phyloP scores from a whole-genome alignment of 2,329 filamentous ascomycete species.

The Microdochium nivale region DNA sequence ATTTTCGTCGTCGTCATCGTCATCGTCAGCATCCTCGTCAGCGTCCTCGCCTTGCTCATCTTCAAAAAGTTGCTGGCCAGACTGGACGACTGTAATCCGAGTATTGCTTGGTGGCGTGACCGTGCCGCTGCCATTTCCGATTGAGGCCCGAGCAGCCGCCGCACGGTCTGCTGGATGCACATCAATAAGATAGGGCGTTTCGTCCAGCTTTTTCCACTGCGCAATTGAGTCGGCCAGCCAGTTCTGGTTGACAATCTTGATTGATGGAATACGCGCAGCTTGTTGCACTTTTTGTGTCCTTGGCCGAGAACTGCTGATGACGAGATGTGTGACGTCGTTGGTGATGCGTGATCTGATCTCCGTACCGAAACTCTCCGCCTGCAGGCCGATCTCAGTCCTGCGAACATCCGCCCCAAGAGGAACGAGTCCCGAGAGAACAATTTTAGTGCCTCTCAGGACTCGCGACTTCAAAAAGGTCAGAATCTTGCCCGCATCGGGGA shows the following conservation, averaged over 20 bases:
- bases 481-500: constrained; percentile 82
- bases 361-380: constrained; percentile 81
- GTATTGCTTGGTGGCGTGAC: constrained; percentile 33
- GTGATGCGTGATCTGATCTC: constrained; percentile 47
- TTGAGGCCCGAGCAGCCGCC: constrained; percentile 17
- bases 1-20: constrained; percentile 25
- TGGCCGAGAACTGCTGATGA: constrained; percentile 60
- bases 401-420: constrained; percentile 73
- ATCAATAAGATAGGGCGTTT: constrained; percentile 69
- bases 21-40: constrained; percentile 33
- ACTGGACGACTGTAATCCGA: constrained; percentile 29
- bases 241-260: constrained; percentile 85
- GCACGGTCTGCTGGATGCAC: constrained; percentile 60
- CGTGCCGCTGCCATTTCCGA: constrained; percentile 13
- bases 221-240: constrained; percentile 84
- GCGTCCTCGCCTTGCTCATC: constrained; percentile 26
- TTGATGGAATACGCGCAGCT: constrained; percentile 67
- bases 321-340: constrained; percentile 62
- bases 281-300: constrained; percentile 87
- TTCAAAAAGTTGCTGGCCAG: constrained; percentile 10
- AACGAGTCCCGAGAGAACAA: constrained; percentile 87
- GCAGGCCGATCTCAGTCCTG: constrained; percentile 77
- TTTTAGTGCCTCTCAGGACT: constrained; percentile 64
- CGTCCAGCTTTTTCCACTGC: constrained; percentile 74
- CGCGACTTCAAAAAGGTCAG: constrained; percentile 72